Base-by-base conservation (phyloP, 257 asterid species). In the Lantana camara region DNA sequence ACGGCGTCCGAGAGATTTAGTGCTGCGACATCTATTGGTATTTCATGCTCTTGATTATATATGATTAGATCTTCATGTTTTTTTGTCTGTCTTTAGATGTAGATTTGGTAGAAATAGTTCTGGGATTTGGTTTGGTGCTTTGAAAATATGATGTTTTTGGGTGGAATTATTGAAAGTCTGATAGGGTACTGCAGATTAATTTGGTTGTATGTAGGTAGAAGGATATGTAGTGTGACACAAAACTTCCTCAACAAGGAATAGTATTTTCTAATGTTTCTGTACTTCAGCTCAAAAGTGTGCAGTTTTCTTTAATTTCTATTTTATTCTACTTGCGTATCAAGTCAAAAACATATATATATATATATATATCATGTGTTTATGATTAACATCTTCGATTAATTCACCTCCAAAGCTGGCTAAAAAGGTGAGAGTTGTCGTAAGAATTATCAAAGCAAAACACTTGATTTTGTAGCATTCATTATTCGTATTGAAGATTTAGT, bases 1-100 rank as follows among this genome's bases (percentile, higher is more conserved):
- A 75, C 95, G 0, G 77, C 84, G 14, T 89, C 96, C 0, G 85
- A 77, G 1, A 77, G 96, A 29, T 83, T 85, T 53, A 60, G 52
- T 17, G 56, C 38, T 8, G 29, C 75, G 9, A 51, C 73, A 65
- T 71, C 86, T 19, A 24, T 82, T 13, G 89, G 84, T 60, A 73
- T 82, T 74, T 76, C 80, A 38, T 80, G 87, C 63, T 73, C 71
- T 68, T 77, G 62, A 64, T 44, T n/a, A 16, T 17, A 15, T 17
- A 41, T 13, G 15, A 42, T 11, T 15, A 44, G 17, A 4, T 15
- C 21, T 13, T 16, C 21, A 44, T 8, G 6, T 17, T 4, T n/a
- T 14, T 27, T 35, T 35, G 1, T 35, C 11, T 4, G 7, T 3
- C 1, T 11, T 41, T 41, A 41, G 46, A 41, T 3, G 11, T 41